Conservation (phyloP, 129 eudicot species). For the Pseudognaphalium luteoalbum region DNA sequence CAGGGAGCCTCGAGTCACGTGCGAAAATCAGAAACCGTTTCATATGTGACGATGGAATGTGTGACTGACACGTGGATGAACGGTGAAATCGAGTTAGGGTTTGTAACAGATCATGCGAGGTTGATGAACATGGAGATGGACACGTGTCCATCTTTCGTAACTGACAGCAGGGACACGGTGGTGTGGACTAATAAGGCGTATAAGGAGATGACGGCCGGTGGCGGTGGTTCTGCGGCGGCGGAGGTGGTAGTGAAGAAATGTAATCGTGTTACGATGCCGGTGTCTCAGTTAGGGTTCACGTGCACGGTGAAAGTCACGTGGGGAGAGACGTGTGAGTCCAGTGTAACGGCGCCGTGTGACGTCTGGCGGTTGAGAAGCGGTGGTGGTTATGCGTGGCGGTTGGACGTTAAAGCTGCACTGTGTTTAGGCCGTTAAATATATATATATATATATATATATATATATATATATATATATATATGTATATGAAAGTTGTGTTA, state of each 20-base stretch:
- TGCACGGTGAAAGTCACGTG: conserved; percentile 71
- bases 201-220: conserved; percentile 42
- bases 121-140: conserved; percentile 56
- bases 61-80: conserved; percentile 65
- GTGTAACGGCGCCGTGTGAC: conserved; percentile 67
- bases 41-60: conserved; percentile 66
- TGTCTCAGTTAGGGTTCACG: conserved; percentile 52
- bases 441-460: too few relatives aligned
- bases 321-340: conserved; percentile 22
- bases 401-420: conserved; percentile 71
- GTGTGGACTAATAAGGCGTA: conserved; percentile 74
- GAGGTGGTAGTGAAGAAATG: conserved; percentile 39
- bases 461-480: too few relatives aligned
- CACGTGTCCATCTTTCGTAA: conserved; percentile 79
- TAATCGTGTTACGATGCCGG: conserved; percentile 44
- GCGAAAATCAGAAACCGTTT: neutral
- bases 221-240: conserved; percentile 30
- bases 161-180: conserved; percentile 52
- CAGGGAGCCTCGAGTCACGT: too few relatives aligned
- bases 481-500: neutral
- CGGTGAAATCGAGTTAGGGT: conserved; percentile 33
- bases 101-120: conserved; percentile 38
- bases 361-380: conserved; percentile 63
- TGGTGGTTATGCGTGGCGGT: conserved; percentile 85
- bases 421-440: conserved; percentile 41